Evolutionary conservation across 2,329 filamentous ascomycete genomes (phyloP), one percentile per base, ranked within the genome.

Genomic region (Cadophora luteo-olivacea): DNA sequence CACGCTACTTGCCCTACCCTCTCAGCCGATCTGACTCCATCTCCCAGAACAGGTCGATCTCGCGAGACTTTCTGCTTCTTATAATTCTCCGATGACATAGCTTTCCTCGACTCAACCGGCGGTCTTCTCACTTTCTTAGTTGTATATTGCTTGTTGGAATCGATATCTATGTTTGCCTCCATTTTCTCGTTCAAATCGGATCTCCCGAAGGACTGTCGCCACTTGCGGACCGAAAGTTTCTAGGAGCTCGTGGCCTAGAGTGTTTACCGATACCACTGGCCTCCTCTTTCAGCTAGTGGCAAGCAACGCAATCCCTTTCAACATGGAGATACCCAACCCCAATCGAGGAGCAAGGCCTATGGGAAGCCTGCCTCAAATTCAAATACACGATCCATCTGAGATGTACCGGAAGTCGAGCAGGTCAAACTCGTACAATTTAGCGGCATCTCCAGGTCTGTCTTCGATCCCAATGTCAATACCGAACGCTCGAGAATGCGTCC

Each of bases 391-490:
- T 60, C 73, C 76, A 64, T 74, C 75, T 66, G 77, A 78, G 57
- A 75, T 76, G 65, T 74, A 69, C 67, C 68, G 69, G 68, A 71
- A 57, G 11, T 70, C 74, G 25, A 75, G 71, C 69, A 71, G 74
- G 60, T 74, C 74, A 14, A 74, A 55, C 64, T 74, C 72, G 14
- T 74, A 75, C 67, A 73, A 72, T 64, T 76, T 72, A 19, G 69
- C 67, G 16, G 78, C 81, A 66, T 79, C 83, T 52, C 80, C 79
- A 66, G 75, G 80, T 69, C 78, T 78, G 61, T 75, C 81, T 58
- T 78, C 82, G 70, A 83, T 84, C 70, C 85, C 87, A 72, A 88
- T 91, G 87, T 82, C 88, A 69, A 91, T 92, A 77, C 87, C 87
- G 61, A 83, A 85, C 76, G 82, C 84, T 69, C 83, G 84, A 75